phyloP scores from a whole-genome alignment of 2,329 filamentous ascomycete species.

The Trichoderma simmonsii region DNA sequence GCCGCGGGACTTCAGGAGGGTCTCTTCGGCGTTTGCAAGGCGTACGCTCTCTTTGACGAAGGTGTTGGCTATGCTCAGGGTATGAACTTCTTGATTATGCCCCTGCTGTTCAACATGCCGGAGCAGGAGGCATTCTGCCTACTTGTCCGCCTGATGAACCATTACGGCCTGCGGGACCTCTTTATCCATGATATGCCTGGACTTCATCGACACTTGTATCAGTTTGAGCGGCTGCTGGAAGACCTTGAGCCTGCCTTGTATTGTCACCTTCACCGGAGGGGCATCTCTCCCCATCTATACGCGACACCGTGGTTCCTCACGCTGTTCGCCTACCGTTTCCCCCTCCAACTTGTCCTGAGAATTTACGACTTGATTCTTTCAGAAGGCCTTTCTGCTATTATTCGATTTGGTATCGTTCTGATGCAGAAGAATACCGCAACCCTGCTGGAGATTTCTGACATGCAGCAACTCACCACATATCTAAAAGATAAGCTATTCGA shows the following conservation, averaged over 20 bases:
- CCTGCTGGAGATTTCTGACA: slow-evolving; percentile 82
- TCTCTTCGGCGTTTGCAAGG: slow-evolving; percentile 93
- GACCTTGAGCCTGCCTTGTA: slow-evolving; percentile 92
- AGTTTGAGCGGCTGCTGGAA: slow-evolving; percentile 91
- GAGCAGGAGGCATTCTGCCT: slow-evolving; percentile 96
- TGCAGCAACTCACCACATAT: slow-evolving; percentile 83
- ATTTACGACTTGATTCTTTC: slow-evolving; percentile 95
- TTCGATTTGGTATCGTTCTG: slow-evolving; percentile 90
- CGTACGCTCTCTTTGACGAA: slow-evolving; percentile 93
- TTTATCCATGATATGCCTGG: slow-evolving; percentile 97
- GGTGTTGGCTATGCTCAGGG: slow-evolving; percentile 95
- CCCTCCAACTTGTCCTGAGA: slow-evolving; percentile 88
- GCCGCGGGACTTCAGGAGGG: slow-evolving; percentile 89
- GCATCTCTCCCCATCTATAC: slow-evolving; percentile 88
- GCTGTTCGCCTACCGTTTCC: slow-evolving; percentile 97
- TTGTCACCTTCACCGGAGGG: slow-evolving; percentile 84
- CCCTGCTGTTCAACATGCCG: slow-evolving; percentile 94
- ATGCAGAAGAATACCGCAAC: slow-evolving; percentile 90
- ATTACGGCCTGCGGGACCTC: slow-evolving; percentile 87
- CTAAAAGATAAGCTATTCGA: slow-evolving; percentile 94
- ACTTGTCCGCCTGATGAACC: slow-evolving; percentile 91
- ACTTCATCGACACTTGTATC: slow-evolving; percentile 86
- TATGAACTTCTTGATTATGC: slow-evolving; percentile 99
- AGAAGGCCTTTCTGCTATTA: slow-evolving; percentile 86
- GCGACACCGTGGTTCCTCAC: slow-evolving; percentile 99